phyloP scores from a whole-genome alignment of 169 alveolate genomes.

The Eimeria mitis region DNA sequence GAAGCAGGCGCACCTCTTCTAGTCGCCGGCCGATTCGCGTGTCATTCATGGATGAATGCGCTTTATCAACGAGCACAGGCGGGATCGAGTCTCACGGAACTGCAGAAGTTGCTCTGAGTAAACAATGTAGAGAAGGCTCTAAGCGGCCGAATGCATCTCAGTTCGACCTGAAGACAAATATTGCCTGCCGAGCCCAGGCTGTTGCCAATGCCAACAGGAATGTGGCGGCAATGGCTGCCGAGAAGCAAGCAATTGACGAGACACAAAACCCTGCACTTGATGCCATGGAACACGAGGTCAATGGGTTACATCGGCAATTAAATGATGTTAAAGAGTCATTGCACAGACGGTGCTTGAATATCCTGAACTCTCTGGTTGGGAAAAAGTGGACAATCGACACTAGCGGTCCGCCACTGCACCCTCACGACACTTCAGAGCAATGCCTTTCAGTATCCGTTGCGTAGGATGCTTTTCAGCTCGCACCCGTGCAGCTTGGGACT shows the following conservation, averaged over 20 bases:
- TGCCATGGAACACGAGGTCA: conserved; percentile 24
- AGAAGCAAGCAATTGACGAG: conserved; percentile 24
- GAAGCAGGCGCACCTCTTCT: not conserved
- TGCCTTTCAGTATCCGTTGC: not conserved
- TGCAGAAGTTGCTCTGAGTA: not conserved
- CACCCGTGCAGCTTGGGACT: not conserved
- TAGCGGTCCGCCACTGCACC: conserved; percentile 18
- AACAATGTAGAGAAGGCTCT: not conserved
- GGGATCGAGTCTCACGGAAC: not conserved
- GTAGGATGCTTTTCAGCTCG: not conserved
- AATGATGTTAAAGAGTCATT: conserved; percentile 21
- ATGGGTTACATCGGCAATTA: conserved; percentile 20
- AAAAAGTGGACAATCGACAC: conserved; percentile 53
- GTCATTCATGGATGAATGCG: conserved; percentile 21
- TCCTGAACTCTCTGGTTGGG: conserved; percentile 47
- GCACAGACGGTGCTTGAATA: conserved; percentile 15
- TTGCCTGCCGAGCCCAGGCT: conserved; percentile 30
- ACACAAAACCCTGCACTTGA: conserved; percentile 30
- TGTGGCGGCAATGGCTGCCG: conserved; percentile 42
- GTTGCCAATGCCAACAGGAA: conserved; percentile 37
- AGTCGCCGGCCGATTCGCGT: conserved; percentile 40
- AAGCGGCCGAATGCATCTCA: not conserved
- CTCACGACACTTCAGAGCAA: not conserved
- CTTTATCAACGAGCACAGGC: not conserved
- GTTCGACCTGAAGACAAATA: not conserved